These are phyloP conservation scores for Colletotrichum sojae DNA, from an alignment of 2,329 filamentous ascomycete species.

Conservation along the genomic window DNA sequence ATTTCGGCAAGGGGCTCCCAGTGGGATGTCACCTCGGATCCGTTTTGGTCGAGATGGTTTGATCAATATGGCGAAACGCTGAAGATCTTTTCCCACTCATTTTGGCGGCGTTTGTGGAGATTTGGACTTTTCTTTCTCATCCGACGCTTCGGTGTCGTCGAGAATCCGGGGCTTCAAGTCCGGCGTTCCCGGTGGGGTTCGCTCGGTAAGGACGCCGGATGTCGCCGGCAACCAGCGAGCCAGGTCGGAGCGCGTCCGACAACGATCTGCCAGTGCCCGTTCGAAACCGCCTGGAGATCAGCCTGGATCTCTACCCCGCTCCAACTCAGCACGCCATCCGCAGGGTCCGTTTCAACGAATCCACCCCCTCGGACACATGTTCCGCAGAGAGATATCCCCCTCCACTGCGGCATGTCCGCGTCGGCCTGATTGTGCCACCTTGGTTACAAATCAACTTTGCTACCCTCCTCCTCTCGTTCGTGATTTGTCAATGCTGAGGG, in stretches of 20 bases:
- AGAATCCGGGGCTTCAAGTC: not conserved
- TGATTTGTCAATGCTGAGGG: not conserved
- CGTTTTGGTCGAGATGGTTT: conserved; percentile 2
- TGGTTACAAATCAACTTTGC: conserved; percentile 31
- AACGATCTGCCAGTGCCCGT: not conserved
- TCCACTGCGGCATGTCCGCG: not conserved
- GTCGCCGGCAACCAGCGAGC: conserved; percentile 12
- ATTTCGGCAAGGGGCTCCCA: conserved; percentile 37
- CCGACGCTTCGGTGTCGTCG: not conserved
- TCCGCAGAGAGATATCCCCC: not conserved
- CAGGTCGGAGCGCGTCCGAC: not conserved
- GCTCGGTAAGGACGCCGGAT: conserved; percentile 14
- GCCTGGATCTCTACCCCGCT: conserved; percentile 30
- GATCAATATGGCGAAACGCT: not conserved
- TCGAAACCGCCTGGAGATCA: not conserved
- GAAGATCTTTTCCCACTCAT: not conserved
- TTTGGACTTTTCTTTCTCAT: not conserved
- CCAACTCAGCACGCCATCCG: conserved; percentile 11
- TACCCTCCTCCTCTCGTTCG: too few species aligned
- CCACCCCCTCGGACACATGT: conserved; percentile 13
- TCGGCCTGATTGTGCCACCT: conserved; percentile 14
- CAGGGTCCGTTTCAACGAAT: conserved; percentile 25
- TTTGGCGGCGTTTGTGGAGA: not conserved
- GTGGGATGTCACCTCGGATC: conserved; percentile 28
- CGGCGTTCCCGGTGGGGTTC: not conserved